Evolutionary conservation across 768 basidiomycete genomes (phyloP).

Genomic region (Sporobolomyces phaffii): DNA sequence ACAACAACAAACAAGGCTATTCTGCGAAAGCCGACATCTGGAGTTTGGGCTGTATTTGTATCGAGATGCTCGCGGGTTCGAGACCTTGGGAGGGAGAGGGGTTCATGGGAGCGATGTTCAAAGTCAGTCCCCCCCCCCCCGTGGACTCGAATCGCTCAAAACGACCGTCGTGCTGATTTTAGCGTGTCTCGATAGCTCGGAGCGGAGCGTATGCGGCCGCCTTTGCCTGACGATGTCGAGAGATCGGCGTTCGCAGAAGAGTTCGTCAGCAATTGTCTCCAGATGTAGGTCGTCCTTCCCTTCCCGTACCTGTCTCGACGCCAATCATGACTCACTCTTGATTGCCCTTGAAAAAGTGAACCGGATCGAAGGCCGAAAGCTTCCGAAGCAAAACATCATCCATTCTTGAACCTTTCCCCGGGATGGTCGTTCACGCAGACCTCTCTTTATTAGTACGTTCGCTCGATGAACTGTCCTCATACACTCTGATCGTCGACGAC

Average conservation of each 20-base stretch:
- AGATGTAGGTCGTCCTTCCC: conserved; percentile 57
- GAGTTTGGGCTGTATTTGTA: conserved; percentile 88
- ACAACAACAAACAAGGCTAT: conserved; percentile 74
- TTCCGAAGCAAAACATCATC: conserved; percentile 32
- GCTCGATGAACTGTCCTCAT: background rate
- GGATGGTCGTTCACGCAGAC: conserved; percentile 37
- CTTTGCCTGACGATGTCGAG: conserved; percentile 74
- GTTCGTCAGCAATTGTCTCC: conserved; percentile 82
- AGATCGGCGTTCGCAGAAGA: conserved; percentile 72
- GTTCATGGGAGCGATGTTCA: conserved; percentile 85
- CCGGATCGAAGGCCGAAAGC: conserved; percentile 38
- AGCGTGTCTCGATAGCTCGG: conserved; percentile 79
- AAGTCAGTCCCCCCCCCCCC: conserved; percentile 53
- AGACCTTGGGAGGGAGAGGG: conserved; percentile 90
- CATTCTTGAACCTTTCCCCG: conserved; percentile 31
- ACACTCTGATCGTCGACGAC: background rate
- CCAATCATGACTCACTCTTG: background rate
- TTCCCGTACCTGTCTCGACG: background rate
- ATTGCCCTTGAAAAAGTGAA: conserved; percentile 16
- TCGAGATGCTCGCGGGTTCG: conserved; percentile 98
- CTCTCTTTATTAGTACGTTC: background rate
- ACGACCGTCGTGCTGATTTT: too few relatives aligned
- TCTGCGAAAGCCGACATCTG: conserved; percentile 97
- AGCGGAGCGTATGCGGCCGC: conserved; percentile 75
- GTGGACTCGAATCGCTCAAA: too few relatives aligned